phyloP scores from a whole-genome alignment of 2,329 filamentous ascomycete species.

The Trichoderma koningiopsis region DNA sequence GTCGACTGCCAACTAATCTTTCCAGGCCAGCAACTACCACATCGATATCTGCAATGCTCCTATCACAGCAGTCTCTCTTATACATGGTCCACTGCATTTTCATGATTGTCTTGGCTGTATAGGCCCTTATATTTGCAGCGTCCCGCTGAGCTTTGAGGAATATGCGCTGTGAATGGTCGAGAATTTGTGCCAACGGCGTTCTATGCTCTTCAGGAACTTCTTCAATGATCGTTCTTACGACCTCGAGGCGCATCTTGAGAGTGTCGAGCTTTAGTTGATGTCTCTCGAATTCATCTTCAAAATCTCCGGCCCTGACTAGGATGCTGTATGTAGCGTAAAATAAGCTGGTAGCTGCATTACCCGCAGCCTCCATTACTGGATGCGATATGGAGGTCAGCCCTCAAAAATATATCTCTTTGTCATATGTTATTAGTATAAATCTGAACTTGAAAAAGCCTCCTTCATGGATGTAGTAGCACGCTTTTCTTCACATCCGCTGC shows the following conservation, averaged over 20 bases:
- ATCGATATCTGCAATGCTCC: no score
- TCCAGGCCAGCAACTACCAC: no score
- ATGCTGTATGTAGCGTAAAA: neutral
- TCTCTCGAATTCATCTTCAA: conserved; percentile 1
- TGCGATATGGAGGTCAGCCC: no score
- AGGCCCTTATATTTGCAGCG: neutral
- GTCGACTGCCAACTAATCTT: no score
- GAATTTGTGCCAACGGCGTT: neutral
- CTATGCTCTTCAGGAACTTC: neutral
- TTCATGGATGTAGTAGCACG: no score
- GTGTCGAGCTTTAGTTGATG: conserved; percentile 4
- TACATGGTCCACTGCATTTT: no score
- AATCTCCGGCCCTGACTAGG: neutral
- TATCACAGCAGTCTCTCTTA: no score
- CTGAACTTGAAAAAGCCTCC: no score
- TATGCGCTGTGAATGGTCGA: neutral
- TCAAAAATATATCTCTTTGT: neutral
- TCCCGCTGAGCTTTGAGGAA: neutral
- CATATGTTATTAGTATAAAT: no score
- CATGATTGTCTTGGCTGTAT: no score
- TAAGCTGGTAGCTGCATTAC: neutral
- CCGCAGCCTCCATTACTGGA: neutral
- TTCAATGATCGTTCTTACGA: neutral
- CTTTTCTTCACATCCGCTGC: no score
- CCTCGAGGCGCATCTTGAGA: neutral